Percentiles rank a stretch among this genome's conserved stretches.
Conservation (phyloP, 2,329 filamentous ascomycete genomes). For the Penicillium sp. region DNA sequence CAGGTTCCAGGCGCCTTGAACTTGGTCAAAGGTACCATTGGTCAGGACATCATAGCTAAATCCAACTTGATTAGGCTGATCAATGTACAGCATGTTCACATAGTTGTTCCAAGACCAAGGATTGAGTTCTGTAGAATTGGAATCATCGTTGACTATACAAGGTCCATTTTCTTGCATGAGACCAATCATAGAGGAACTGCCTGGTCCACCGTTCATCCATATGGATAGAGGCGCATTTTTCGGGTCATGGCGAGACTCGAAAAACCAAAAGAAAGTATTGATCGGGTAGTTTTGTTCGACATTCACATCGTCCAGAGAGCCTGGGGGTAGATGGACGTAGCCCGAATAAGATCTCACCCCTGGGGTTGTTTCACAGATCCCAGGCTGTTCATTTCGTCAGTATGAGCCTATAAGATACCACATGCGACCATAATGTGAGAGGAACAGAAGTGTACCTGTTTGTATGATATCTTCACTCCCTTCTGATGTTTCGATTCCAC, state of each 20-base stretch:
- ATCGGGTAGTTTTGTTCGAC: conserved; percentile 55
- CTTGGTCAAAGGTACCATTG: conserved; percentile 41
- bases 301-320: conserved; percentile 40
- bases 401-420: not conserved
- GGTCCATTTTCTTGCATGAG: conserved; percentile 54
- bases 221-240: conserved; percentile 57
- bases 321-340: conserved; percentile 58
- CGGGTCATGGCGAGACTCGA: conserved; percentile 56
- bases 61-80: conserved; percentile 62
- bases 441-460: conserved; percentile 37
- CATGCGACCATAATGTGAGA: not conserved
- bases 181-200: conserved; percentile 58
- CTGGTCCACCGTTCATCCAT: conserved; percentile 64
- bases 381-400: conserved; percentile 31
- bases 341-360: conserved; percentile 59
- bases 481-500: conserved; percentile 45
- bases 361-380: conserved; percentile 58
- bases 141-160: conserved; percentile 54
- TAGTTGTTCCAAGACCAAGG: conserved; percentile 64
- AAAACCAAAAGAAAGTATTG: conserved; percentile 67
- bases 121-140: conserved; percentile 53
- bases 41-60: conserved; percentile 54
- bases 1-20: conserved; percentile 27
- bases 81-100: conserved; percentile 68
- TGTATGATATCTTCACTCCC: conserved; percentile 48